Evolutionary conservation across 2,329 filamentous ascomycete species (phyloP).

Genomic region (Penicillium vulpinum): DNA sequence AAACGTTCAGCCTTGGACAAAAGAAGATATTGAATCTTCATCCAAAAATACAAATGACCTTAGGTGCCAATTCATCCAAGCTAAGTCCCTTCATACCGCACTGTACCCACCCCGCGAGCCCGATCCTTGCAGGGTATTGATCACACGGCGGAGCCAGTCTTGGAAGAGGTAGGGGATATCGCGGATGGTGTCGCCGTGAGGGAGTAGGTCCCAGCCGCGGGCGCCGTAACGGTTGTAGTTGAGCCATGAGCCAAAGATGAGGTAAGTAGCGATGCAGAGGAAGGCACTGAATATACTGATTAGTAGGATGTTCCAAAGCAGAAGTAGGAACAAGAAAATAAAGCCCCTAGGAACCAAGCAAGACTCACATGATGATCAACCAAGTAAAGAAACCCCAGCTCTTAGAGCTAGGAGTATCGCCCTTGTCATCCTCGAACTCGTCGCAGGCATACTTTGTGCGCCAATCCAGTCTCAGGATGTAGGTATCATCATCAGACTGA

Average conservation of each 20-base stretch:
- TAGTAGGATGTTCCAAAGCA: neutral
- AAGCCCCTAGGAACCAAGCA: neutral
- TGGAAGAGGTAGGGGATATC: conserved; percentile 90
- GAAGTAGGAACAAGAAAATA: neutral
- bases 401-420: conserved; percentile 41
- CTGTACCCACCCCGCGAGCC: conserved; percentile 90
- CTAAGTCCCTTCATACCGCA: conserved; percentile 66
- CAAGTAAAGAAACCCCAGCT: conserved; percentile 98
- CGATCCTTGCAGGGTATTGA: conserved; percentile 80
- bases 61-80: neutral
- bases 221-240: conserved; percentile 98
- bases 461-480: conserved; percentile 77
- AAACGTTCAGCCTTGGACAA: neutral
- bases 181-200: conserved; percentile 87
- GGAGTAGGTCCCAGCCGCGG: conserved; percentile 89
- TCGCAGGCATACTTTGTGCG: conserved; percentile 85
- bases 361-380: conserved; percentile 84
- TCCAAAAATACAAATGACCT: conserved; percentile 8
- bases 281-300: conserved; percentile 64
- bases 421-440: conserved; percentile 50
- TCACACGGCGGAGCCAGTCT: conserved; percentile 77
- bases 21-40: neutral
- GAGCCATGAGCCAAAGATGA: conserved; percentile 97
- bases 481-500: conserved; percentile 56
- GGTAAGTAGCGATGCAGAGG: conserved; percentile 79